These are phyloP conservation scores for Periconia digitata DNA, from an alignment of 2,329 filamentous ascomycete genomes.

Conservation along the genomic window DNA sequence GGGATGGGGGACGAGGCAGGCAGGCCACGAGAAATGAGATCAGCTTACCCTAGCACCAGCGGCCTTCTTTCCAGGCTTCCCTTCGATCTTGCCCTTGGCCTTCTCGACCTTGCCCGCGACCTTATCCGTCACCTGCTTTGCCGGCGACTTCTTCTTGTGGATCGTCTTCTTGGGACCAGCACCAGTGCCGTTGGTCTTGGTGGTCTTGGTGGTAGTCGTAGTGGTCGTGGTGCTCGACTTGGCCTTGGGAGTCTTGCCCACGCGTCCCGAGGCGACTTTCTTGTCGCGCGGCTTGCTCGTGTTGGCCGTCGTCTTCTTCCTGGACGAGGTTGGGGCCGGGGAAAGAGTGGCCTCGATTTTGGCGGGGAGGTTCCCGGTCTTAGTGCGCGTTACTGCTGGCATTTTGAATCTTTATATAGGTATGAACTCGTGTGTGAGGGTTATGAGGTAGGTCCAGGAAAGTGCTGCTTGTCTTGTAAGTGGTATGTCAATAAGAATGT, in stretches of 20 bases:
- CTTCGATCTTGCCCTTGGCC: slow-evolving; percentile 23
- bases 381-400: slow-evolving; percentile 42
- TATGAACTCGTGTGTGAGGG: background rate
- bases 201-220: slow-evolving; percentile 3
- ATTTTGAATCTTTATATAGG: slow-evolving; percentile 12
- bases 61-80: slow-evolving; percentile 31
- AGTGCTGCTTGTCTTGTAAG: background rate
- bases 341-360: slow-evolving; percentile 25
- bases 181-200: slow-evolving; percentile 5
- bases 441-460: background rate
- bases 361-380: slow-evolving; percentile 47
- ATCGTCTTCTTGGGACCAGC: slow-evolving; percentile 20
- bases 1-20: background rate
- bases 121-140: slow-evolving; percentile 31
- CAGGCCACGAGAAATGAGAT: background rate
- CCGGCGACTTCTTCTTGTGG: slow-evolving; percentile 26
- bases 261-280: slow-evolving; percentile 37
- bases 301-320: slow-evolving; percentile 41
- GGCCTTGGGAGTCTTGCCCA: slow-evolving; percentile 27
- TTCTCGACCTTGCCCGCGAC: slow-evolving; percentile 27
- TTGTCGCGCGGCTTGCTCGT: slow-evolving; percentile 39
- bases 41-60: slow-evolving; percentile 6
- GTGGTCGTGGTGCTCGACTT: slow-evolving; percentile 7
- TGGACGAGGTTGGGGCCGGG: slow-evolving; percentile 44
- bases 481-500: no score